These are phyloP conservation scores for Solidago caesia DNA, from an alignment of 129 eudicot species.

Conservation along the genomic window DNA sequence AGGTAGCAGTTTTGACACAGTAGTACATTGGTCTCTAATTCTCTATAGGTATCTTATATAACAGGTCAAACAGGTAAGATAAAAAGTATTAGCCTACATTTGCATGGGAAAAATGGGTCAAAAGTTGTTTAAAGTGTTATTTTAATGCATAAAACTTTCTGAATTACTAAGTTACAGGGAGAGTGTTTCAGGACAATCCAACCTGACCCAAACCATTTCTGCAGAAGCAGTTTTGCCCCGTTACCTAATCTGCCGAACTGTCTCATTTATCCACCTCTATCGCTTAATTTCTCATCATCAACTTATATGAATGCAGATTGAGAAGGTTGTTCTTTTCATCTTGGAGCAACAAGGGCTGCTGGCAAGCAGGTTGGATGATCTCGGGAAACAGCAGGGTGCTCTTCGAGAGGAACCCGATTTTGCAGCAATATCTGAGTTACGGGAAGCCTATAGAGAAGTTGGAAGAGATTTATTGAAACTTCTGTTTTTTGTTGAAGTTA, in stretches of 20 bases:
- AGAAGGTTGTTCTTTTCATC: constrained; percentile 79
- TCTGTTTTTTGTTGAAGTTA: constrained; percentile 72
- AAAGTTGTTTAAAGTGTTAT: too few relatives aligned
- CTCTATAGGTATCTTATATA: too few relatives aligned
- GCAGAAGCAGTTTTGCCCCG: neutral
- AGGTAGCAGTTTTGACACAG: too few relatives aligned
- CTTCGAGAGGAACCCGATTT: constrained; percentile 73
- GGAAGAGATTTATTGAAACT: constrained; percentile 83
- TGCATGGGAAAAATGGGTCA: too few relatives aligned
- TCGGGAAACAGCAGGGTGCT: constrained; percentile 60
- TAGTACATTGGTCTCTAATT: too few relatives aligned
- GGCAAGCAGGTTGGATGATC: constrained; percentile 67
- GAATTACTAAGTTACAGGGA: too few relatives aligned
- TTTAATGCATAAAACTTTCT: too few relatives aligned
- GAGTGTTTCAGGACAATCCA: neutral
- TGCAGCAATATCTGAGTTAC: constrained; percentile 55
- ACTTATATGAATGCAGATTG: constrained; percentile 55
- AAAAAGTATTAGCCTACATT: too few relatives aligned
- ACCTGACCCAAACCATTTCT: neutral
- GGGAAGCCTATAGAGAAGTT: constrained; percentile 81
- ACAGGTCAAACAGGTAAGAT: too few relatives aligned
- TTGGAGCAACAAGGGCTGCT: constrained; percentile 95
- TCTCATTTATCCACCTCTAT: neutral
- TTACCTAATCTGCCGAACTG: too few relatives aligned
- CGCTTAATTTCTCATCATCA: neutral